phyloP scores from a whole-genome alignment of 441 rosid genomes.

The Eutrema salsugineum region DNA sequence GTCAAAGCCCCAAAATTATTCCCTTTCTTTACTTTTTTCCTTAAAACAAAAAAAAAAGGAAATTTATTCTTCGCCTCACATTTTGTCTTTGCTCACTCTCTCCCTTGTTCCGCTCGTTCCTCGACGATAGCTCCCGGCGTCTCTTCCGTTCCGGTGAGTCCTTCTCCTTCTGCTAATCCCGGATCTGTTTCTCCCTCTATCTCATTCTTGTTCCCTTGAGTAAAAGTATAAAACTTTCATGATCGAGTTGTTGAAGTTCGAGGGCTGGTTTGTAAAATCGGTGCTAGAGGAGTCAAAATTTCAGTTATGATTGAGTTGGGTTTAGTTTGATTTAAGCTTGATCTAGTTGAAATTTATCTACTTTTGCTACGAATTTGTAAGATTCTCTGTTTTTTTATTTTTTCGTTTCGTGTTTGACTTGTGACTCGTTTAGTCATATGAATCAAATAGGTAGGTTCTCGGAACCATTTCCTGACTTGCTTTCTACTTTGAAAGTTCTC shows the following conservation, averaged over 20 bases:
- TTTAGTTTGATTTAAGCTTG: background rate
- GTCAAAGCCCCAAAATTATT: background rate
- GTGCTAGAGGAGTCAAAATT: background rate
- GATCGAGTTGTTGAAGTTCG: background rate
- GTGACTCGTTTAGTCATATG: background rate
- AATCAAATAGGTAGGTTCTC: background rate
- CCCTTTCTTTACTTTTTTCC: too few relatives aligned
- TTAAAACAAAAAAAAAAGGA: background rate
- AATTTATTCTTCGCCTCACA: background rate
- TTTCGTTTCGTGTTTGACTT: background rate
- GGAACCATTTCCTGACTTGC: background rate
- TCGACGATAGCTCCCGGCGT: constrained; percentile 2
- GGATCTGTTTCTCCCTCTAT: background rate
- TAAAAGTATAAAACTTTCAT: background rate
- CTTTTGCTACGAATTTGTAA: background rate
- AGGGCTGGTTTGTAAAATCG: background rate
- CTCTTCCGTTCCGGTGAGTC: constrained; percentile 15
- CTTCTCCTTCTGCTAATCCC: background rate
- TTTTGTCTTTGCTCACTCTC: background rate
- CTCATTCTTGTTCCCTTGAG: background rate
- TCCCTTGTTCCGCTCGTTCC: background rate
- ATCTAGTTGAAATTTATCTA: background rate
- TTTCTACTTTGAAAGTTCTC: background rate
- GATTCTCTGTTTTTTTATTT: background rate
- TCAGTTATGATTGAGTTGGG: background rate